These are phyloP conservation scores for Neurospora sp. DNA, from an alignment of 2,329 filamentous ascomycete genomes.

Conservation along the genomic window DNA sequence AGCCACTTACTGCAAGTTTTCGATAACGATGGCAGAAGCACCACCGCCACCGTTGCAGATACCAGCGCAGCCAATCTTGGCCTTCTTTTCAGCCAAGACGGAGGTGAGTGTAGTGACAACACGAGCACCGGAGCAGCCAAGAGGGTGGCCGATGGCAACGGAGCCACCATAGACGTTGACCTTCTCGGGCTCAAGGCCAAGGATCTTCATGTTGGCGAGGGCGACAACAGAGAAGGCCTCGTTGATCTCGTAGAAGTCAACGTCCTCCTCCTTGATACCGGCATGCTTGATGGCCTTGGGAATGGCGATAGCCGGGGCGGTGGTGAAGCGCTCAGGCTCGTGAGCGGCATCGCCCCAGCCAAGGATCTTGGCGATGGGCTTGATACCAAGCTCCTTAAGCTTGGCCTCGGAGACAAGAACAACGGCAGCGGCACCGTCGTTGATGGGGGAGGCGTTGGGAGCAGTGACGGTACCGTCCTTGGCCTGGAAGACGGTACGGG, in stretches of 20 bases:
- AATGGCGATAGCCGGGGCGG: conserved; percentile 83
- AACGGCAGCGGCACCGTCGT: conserved; percentile 85
- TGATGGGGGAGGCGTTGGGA: conserved; percentile 91
- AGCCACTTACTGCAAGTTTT: conserved; percentile 49
- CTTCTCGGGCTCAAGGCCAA: conserved; percentile 69
- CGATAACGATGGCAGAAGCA: conserved; percentile 86
- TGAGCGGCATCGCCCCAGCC: conserved; percentile 95
- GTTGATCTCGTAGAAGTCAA: conserved; percentile 98
- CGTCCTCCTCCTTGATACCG: conserved; percentile 62
- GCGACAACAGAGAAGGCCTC: conserved; percentile 97
- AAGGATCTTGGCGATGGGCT: conserved; percentile 90
- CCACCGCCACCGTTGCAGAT: conserved; percentile 98
- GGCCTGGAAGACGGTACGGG: conserved; percentile 75
- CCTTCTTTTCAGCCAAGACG: conserved; percentile 82
- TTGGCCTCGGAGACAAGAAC: conserved; percentile 92
- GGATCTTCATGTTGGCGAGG: conserved; percentile 89
- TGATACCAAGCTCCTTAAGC: conserved; percentile 83
- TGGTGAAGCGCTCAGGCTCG: conserved; percentile 90
- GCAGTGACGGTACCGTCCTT: conserved; percentile 85
- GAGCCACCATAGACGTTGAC: conserved; percentile 94
- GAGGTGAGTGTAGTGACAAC: conserved; percentile 85
- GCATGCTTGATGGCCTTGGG: conserved; percentile 97
- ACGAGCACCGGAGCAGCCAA: conserved; percentile 87
- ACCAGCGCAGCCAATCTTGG: conserved; percentile 84
- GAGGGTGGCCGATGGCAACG: conserved; percentile 89